phyloP scores from a whole-genome alignment of 2,329 filamentous ascomycete genomes.

The Lasiodiplodia gonubiensis region DNA sequence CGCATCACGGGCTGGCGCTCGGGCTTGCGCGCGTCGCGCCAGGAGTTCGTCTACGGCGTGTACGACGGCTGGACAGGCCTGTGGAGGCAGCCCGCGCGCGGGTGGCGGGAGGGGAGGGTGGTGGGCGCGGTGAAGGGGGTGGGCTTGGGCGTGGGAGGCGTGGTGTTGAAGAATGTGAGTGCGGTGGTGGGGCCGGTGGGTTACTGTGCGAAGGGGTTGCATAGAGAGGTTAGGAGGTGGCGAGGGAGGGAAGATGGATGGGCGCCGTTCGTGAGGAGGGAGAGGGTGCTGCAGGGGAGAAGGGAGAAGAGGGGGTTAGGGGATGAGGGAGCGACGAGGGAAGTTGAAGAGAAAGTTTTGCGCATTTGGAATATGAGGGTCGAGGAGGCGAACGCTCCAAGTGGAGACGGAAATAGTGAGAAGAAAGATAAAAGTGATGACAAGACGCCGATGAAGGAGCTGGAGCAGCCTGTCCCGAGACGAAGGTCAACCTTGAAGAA shows the following conservation, averaged over 20 bases:
- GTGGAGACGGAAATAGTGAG: background rate
- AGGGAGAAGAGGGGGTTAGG: constrained; percentile 33
- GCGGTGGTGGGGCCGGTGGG: constrained; percentile 66
- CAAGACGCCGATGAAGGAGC: background rate
- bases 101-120: constrained; percentile 61
- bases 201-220: constrained; percentile 68
- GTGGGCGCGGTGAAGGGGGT: constrained; percentile 60
- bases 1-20: constrained; percentile 70
- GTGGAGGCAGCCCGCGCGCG: constrained; percentile 63
- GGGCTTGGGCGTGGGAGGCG: constrained; percentile 67
- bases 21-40: constrained; percentile 63
- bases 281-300: constrained; percentile 28
- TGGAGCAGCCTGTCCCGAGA: background rate
- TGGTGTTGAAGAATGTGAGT: constrained; percentile 69
- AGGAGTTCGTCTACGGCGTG: constrained; percentile 67
- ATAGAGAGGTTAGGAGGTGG: constrained; percentile 55
- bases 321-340: constrained; percentile 46
- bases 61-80: constrained; percentile 70
- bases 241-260: background rate
- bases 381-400: background rate
- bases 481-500: constrained; percentile 13
- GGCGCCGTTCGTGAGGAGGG: constrained; percentile 1
- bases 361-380: background rate
- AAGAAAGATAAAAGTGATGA: background rate
- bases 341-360: constrained; percentile 49